Evolutionary conservation across 208 protist species (phyloP).

Genomic region (Vickermania spadyakhi): DNA sequence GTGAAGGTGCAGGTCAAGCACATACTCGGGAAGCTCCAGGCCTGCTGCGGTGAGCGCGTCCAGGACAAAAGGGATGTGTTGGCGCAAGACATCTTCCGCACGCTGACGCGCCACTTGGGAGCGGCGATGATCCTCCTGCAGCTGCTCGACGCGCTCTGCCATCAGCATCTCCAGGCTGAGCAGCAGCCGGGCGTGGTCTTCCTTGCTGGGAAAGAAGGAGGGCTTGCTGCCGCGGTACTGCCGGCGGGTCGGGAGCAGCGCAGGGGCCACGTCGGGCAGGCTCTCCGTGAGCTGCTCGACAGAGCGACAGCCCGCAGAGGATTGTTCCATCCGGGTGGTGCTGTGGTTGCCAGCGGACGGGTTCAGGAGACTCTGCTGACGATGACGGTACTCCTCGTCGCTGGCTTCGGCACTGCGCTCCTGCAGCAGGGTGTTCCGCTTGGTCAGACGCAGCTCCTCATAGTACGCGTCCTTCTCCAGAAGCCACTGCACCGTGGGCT

Average conservation of each 20-base stretch:
- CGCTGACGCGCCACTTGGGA: slow-evolving; percentile 9
- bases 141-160: slow-evolving; percentile 18
- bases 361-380: too few relatives aligned
- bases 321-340: too few relatives aligned
- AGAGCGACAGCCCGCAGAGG: too few relatives aligned
- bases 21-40: background rate
- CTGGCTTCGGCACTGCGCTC: background rate
- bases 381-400: background rate
- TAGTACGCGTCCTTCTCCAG: slow-evolving; percentile 17
- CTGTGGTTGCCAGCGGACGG: too few relatives aligned
- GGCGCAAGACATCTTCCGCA: slow-evolving; percentile 9
- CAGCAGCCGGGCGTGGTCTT: slow-evolving; percentile 19
- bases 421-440: slow-evolving; percentile 9
- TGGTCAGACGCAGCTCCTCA: slow-evolving; percentile 25
- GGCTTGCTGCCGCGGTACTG: background rate
- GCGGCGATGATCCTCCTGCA: slow-evolving; percentile 13
- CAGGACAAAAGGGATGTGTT: slow-evolving; percentile 17
- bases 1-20: background rate
- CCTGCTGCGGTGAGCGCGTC: background rate
- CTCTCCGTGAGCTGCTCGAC: background rate
- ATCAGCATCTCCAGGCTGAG: slow-evolving; percentile 40
- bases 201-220: slow-evolving; percentile 7
- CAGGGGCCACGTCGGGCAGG: background rate
- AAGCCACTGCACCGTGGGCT: background rate
- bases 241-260: background rate